A percentile compares a stretch with the other conserved stretches of the same genome.
These are phyloP conservation scores for Trichoderma erinaceum DNA, from an alignment of 495 filamentous ascomycete species.

Conservation along the genomic window DNA sequence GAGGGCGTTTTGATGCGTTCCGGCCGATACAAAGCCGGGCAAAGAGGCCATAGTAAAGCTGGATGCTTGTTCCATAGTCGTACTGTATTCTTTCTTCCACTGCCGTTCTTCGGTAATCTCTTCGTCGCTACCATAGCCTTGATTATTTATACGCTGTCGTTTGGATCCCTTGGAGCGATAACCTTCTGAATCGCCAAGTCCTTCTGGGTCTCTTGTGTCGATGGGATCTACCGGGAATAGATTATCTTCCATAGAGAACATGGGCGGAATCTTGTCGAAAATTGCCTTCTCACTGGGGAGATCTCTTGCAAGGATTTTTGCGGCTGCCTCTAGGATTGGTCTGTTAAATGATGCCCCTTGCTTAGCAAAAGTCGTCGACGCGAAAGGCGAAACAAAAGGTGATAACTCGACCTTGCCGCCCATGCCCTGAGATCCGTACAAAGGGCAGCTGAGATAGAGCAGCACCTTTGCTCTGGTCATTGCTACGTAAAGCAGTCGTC, in stretches of 20 bases:
- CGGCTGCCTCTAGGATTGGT: constrained; percentile 34
- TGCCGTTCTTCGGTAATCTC: constrained; percentile 23
- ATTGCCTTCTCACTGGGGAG: constrained; percentile 34
- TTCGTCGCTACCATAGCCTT: neutral
- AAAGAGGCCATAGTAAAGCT: constrained; percentile 36
- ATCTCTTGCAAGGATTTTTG: constrained; percentile 35
- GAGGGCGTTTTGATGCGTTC: constrained; percentile 35
- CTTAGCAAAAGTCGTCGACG: constrained; percentile 31
- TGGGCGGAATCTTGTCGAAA: constrained; percentile 36
- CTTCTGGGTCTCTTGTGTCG: constrained; percentile 25
- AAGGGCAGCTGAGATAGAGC: constrained; percentile 83
- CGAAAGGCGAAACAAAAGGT: constrained; percentile 32
- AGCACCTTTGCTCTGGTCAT: constrained; percentile 94
- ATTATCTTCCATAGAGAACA: constrained; percentile 37
- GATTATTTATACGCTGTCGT: constrained; percentile 20
- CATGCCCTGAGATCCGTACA: constrained; percentile 29
- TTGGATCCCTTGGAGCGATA: constrained; percentile 29
- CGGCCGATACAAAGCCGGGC: constrained; percentile 39
- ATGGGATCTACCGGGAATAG: constrained; percentile 32
- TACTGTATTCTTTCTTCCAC: constrained; percentile 30
- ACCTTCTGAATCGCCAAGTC: constrained; percentile 12
- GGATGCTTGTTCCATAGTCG: constrained; percentile 41
- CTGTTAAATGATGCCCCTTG: constrained; percentile 42
- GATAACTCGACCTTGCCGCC: constrained; percentile 34
- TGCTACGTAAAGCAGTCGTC: constrained; percentile 87